A percentile compares a stretch with the other conserved stretches of the same genome.
Conservation (phyloP, 805 yeast genomes). For the Wickerhamiella occidentalis region DNA sequence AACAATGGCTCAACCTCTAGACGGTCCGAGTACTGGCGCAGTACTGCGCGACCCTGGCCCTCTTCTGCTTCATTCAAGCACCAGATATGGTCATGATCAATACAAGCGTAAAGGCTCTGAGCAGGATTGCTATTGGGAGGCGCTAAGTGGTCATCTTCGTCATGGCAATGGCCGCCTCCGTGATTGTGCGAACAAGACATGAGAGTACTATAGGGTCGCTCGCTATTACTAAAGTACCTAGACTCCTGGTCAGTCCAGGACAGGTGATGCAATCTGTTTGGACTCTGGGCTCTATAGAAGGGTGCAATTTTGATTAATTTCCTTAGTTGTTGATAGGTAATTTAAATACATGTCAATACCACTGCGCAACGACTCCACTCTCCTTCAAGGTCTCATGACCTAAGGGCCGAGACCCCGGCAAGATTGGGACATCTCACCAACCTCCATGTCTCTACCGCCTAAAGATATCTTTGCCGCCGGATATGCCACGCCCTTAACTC, state of each 20-base stretch:
- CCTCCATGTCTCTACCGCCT: background rate
- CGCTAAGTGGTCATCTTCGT: constrained; percentile 43
- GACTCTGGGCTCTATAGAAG: too few species aligned
- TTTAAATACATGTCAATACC: too few species aligned
- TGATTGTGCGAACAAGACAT: background rate
- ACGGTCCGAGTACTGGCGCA: constrained; percentile 41
- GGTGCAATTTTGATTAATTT: too few species aligned
- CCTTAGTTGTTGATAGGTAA: too few species aligned
- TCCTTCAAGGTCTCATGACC: too few species aligned
- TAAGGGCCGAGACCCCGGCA: too few species aligned
- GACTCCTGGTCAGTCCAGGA: too few species aligned
- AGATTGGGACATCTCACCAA: too few species aligned
- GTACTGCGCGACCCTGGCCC: constrained; percentile 38
- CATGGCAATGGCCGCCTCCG: constrained; percentile 16
- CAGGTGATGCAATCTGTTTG: too few species aligned
- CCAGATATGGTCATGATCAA: constrained; percentile 47
- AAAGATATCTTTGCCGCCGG: constrained; percentile 79
- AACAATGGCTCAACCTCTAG: constrained; percentile 36
- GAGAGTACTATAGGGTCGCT: too few species aligned
- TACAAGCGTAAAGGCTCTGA: constrained; percentile 40
- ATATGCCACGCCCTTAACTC: constrained; percentile 74
- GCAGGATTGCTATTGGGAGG: constrained; percentile 62
- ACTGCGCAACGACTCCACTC: too few species aligned
- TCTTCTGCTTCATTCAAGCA: constrained; percentile 52
- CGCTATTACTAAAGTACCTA: too few species aligned